Evolutionary conservation across 352 stramenopile genomes (phyloP), one percentile per base, ranked within the genome.

Genomic region (Globisporangium irregulare): DNA sequence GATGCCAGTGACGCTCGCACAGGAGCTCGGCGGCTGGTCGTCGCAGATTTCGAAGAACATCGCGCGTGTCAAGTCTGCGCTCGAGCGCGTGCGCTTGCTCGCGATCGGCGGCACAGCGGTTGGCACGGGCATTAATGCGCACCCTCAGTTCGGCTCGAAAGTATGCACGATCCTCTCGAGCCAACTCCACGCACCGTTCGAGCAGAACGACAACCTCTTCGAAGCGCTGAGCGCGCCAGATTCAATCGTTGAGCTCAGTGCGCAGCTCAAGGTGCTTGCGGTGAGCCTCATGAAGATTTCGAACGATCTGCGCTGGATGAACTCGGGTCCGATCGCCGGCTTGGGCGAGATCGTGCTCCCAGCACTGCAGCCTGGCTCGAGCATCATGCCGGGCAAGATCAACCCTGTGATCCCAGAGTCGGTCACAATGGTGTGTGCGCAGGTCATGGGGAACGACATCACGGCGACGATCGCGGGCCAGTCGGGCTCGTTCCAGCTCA

Each of bases 371-470:
- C 95, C 95, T 7, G 95, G 95, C 34, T 94, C 77, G 53, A 97
- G 81, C 64, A 99, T 99, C 80, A 99, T 99, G 97, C 97, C 97
- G 8, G 97, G 97, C 24, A 99, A 99, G 79, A 97, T 99, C 51
- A 99, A 99, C 79, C 97, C 97, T 20, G 79, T 82, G 36, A 79
- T 84, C 59, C 78, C 75, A 5, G 80, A 88, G 58, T 70, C 80
- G 24, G 71, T 88, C 60, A 74, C 78, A 24, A 88, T 88, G 80
- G 76, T 85, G 38, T 86, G 78, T 32, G 78, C 80, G 20, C 80
- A 84, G 20, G 80, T 88, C 4, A 88, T 88, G 29, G 80, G 80
- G 51, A 86, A 86, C 43, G 76, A 88, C 73, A 74, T 82, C 50
- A 81, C 80, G 1, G 76, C 78, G 58, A 84, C 78, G 57, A 73